Evolutionary conservation across 1,139 yeast genomes (phyloP).

Genomic region (Magnusiomyces sp.): DNA sequence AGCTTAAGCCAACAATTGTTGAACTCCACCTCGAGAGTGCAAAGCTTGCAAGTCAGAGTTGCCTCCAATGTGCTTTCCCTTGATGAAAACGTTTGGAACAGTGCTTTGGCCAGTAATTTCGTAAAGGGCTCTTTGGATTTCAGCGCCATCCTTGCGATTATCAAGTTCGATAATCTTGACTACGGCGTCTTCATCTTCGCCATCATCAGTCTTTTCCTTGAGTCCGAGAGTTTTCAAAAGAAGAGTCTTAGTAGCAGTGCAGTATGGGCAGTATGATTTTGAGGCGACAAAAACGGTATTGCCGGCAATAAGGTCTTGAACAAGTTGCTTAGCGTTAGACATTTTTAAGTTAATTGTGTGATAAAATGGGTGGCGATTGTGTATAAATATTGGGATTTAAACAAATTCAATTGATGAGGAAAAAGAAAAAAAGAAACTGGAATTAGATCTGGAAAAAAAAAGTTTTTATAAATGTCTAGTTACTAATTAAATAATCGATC

Average conservation of each 20-base stretch:
- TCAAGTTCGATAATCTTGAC: conserved; percentile 23
- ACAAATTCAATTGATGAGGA: too few relatives aligned
- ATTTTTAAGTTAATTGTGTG: too few relatives aligned
- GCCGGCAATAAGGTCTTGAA: conserved; percentile 7
- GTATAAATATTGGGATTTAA: too few relatives aligned
- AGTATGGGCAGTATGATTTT: conserved; percentile 21
- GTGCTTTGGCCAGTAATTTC: conserved; percentile 84
- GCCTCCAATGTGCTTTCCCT: conserved; percentile 91
- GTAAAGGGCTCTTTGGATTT: conserved; percentile 67
- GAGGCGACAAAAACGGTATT: conserved; percentile 13
- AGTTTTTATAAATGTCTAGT: too few relatives aligned
- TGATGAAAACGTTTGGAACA: conserved; percentile 87
- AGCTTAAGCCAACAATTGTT: conserved; percentile 24
- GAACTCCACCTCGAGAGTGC: conserved; percentile 35
- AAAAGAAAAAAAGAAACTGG: too few relatives aligned
- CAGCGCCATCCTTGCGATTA: conserved; percentile 42
- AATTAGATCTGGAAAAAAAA: too few relatives aligned
- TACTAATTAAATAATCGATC: too few relatives aligned
- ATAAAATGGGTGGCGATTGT: too few relatives aligned
- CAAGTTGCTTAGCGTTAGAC: conserved; percentile 2
- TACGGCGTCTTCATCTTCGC: too few relatives aligned
- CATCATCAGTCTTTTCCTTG: conserved; percentile 19
- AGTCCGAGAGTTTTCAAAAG: conserved; percentile 19
- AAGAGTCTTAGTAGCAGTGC: conserved; percentile 26
- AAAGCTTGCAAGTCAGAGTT: conserved; percentile 74